Evolutionary conservation across 2,329 filamentous ascomycete species (phyloP).

Genomic region (Blastomyces silverae): DNA sequence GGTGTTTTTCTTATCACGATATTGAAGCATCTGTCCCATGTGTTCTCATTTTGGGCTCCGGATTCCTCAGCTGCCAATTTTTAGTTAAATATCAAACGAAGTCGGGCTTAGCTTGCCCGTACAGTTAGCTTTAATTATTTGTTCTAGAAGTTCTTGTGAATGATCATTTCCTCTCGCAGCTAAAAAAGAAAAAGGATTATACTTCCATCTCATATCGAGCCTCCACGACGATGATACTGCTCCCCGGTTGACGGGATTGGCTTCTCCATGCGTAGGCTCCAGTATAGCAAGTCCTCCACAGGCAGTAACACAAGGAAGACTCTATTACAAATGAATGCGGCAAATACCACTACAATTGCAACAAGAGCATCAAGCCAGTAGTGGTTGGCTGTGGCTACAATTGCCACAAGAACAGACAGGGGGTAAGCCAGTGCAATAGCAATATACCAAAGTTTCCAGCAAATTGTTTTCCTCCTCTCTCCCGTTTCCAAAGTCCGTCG

Average conservation of each 20-base stretch:
- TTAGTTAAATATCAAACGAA: too few species aligned
- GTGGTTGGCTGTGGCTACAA: conserved; percentile 55
- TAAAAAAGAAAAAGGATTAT: neutral
- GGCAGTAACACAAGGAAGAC: conserved; percentile 48
- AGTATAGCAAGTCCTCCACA: conserved; percentile 47
- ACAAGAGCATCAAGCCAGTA: conserved; percentile 52
- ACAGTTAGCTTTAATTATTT: too few species aligned
- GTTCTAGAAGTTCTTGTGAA: too few species aligned
- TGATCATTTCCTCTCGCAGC: neutral
- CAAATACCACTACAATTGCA: conserved; percentile 44
- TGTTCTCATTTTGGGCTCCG: too few species aligned
- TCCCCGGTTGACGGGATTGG: conserved; percentile 49
- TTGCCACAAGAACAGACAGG: conserved; percentile 45
- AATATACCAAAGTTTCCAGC: conserved; percentile 42
- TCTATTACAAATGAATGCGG: conserved; percentile 46
- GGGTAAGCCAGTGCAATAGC: conserved; percentile 47
- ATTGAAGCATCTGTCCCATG: too few species aligned
- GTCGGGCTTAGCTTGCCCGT: too few species aligned
- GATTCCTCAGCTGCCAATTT: too few species aligned
- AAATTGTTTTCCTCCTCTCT: conserved; percentile 37
- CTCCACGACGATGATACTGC: conserved; percentile 17
- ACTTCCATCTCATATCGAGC: neutral
- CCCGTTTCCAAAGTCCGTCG: conserved; percentile 39
- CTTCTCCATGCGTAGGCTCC: conserved; percentile 46
- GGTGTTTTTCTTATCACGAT: too few species aligned